Evolutionary conservation across 1,284 basidiomycete species (phyloP), one percentile per base, ranked within the genome.

Genomic region (Malassezia vespertilionis): DNA sequence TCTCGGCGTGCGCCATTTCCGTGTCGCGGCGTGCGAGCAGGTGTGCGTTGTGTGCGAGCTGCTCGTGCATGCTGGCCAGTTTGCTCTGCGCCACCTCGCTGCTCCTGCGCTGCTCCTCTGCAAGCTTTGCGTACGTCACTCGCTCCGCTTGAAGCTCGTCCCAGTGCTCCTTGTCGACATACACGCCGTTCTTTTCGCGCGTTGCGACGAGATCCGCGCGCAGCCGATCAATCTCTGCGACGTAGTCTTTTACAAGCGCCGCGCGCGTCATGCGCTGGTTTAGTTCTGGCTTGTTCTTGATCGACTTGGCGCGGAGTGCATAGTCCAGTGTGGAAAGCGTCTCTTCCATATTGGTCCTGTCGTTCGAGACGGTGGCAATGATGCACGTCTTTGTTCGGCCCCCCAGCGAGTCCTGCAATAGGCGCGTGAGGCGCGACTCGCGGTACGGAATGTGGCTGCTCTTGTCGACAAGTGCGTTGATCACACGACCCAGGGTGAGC

Each of bases 361-460:
- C 62, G 32, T 61, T 53, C 9, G 64, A 64, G 23, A 70, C 64
- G 1, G 91, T 97, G 0, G 93, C 93, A 55, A 99, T 85, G 68
- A 99, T 91, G 66, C 88, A 95, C 0, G 93, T 99, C 75, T 96
- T 97, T 7, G 93, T 97, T 20, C 82, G 79, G 0, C 93, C 93
- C n/a, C 93, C 93, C 5, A 99, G 78, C 14, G 93, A 99, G 72
- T 99, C 93, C 82, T 97, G 91, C 5, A 99, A 77, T 2, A 99
- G 78, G 30, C 93, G 85, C 4, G 93, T 97, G 46, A 99, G 82
- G 69, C 97, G 97, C 14, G 77, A 78, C 52, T 79, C 78, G 40
- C 70, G 80, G 72, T 97, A 99, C 3, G 93, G 93, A 39, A 96
- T 82, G 72, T 97, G 89, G 34, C 51, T 39, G 14, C 83, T 83